These are phyloP conservation scores for Haplosporangium gracile DNA, from an alignment of 192 early-diverging fungal species.

Conservation along the genomic window DNA sequence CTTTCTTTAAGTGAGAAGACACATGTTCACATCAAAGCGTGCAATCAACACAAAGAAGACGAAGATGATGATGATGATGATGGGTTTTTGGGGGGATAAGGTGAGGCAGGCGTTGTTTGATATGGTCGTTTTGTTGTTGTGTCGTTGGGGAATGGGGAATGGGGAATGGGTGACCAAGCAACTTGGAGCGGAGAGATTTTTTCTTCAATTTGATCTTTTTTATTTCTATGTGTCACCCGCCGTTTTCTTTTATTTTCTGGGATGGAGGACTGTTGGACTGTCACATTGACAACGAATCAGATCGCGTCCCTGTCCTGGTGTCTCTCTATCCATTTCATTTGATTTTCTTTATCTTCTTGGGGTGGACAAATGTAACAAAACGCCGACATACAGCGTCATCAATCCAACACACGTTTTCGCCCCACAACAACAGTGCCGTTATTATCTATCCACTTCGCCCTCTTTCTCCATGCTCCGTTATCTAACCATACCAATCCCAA, in stretches of 20 bases:
- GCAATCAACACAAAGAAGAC: neutral
- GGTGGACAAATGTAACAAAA: neutral
- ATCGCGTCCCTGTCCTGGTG: conserved; percentile 4
- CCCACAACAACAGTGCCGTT: neutral
- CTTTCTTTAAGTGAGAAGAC: too few relatives aligned
- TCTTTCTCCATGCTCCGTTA: neutral
- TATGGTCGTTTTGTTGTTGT: neutral
- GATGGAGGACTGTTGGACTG: neutral
- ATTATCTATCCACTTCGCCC: neutral
- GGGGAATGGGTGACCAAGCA: neutral
- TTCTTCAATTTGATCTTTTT: neutral
- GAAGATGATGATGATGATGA: too few relatives aligned
- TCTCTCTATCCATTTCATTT: neutral
- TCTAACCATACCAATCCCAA: neutral
- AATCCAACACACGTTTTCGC: neutral
- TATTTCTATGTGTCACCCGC: conserved; percentile 24
- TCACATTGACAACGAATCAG: conserved; percentile 25
- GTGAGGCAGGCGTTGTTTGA: neutral
- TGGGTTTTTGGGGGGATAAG: too few relatives aligned
- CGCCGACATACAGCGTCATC: neutral
- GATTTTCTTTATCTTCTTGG: conserved; percentile 49
- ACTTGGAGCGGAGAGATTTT: neutral
- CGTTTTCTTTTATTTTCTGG: neutral
- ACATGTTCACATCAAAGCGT: too few relatives aligned
- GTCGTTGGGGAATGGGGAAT: neutral